These are phyloP conservation scores for Volvariella volvacea DNA, from an alignment of 1,284 basidiomycete species.

Conservation along the genomic window DNA sequence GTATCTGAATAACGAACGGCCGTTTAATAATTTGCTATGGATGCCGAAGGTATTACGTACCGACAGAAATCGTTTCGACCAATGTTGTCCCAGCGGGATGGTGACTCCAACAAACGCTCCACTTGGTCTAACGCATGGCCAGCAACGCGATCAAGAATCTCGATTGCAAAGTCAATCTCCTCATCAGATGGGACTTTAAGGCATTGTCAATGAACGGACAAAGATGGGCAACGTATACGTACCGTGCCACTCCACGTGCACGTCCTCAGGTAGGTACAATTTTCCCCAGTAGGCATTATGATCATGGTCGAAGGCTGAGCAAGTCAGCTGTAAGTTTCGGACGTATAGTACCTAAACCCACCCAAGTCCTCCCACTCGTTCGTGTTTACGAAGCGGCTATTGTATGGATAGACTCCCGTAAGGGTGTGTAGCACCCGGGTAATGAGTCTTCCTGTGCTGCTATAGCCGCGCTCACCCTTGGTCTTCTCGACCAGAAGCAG, in stretches of 20 bases:
- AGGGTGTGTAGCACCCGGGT: constrained; percentile 76
- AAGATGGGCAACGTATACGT: constrained; percentile 14
- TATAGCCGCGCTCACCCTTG: constrained; percentile 88
- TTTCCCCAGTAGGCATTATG: constrained; percentile 84
- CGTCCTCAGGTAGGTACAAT: constrained; percentile 74
- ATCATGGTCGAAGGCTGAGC: constrained; percentile 61
- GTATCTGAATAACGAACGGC: constrained; percentile 34
- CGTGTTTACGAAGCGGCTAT: constrained; percentile 80
- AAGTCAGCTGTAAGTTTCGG: constrained; percentile 7
- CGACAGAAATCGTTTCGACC: constrained; percentile 94
- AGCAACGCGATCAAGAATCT: constrained; percentile 69
- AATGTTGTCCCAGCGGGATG: constrained; percentile 59
- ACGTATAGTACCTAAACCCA: constrained; percentile 23
- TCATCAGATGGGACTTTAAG: constrained; percentile 55
- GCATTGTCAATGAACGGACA: constrained; percentile 1
- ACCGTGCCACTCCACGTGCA: constrained; percentile 89
- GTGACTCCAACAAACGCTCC: constrained; percentile 53
- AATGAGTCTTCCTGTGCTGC: constrained; percentile 74
- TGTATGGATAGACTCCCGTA: constrained; percentile 73
- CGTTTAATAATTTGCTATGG: not conserved
- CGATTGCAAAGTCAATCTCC: constrained; percentile 80
- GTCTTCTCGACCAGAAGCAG: constrained; percentile 71
- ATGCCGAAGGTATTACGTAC: constrained; percentile 28
- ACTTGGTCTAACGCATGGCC: constrained; percentile 65
- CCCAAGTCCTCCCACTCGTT: constrained; percentile 78